phyloP scores from a whole-genome alignment of 108 stramenopile species.

The Nannochloropsis salina region DNA sequence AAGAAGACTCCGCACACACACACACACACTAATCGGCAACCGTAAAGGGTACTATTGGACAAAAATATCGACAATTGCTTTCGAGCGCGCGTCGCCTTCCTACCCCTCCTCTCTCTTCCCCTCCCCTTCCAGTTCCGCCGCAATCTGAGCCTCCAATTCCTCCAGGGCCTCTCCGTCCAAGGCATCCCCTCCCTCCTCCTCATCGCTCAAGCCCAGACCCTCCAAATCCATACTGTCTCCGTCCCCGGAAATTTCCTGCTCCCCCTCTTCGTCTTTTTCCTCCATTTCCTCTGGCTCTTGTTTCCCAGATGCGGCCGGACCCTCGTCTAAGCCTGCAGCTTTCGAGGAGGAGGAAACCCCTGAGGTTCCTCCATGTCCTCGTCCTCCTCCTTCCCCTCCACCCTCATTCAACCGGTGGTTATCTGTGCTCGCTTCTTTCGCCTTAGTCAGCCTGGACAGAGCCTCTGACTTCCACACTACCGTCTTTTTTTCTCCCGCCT shows the following conservation, averaged over 20 bases:
- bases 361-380: neutral
- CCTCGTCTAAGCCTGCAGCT: no score
- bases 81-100: no score
- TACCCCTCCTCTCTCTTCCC: neutral
- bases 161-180: neutral
- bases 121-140: neutral
- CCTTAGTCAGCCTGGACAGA: no score
- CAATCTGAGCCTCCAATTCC: slow-evolving; percentile 3
- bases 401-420: no score
- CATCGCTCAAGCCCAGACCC: neutral
- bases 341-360: no score
- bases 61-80: no score
- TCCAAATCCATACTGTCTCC: slow-evolving; percentile 20
- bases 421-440: no score
- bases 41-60: no score
- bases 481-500: neutral
- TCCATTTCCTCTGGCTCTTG: neutral
- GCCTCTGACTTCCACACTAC: neutral
- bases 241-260: neutral
- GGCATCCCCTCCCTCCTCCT: slow-evolving; percentile 7
- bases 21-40: no score
- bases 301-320: neutral
- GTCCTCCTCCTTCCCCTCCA: neutral
- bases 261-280: neutral
- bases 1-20: no score